These are phyloP conservation scores for Pichia sp. DNA, from an alignment of 1,139 yeast species.

Conservation along the genomic window DNA sequence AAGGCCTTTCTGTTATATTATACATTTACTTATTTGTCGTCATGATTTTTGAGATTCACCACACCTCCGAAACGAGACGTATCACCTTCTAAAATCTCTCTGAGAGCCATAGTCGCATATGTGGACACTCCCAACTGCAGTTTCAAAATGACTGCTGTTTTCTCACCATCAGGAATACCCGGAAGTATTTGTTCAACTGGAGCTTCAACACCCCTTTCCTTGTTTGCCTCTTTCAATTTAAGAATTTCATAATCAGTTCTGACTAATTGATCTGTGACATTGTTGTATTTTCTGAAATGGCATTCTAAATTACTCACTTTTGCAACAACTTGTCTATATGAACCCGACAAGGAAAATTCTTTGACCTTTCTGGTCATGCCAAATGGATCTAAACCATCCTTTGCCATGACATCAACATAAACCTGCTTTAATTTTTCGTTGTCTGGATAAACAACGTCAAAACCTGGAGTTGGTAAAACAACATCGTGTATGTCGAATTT, in stretches of 20 bases:
- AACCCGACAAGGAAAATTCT: slow-evolving; percentile 88
- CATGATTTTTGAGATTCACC: slow-evolving; percentile 11
- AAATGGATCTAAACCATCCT: slow-evolving; percentile 76
- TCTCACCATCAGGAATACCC: slow-evolving; percentile 36
- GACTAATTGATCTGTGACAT: slow-evolving; percentile 61
- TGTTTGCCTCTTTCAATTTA: slow-evolving; percentile 25
- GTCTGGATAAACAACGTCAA: slow-evolving; percentile 74
- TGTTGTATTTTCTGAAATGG: slow-evolving; percentile 51
- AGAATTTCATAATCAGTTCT: slow-evolving; percentile 76
- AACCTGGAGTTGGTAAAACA: slow-evolving; percentile 93
- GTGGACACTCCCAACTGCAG: slow-evolving; percentile 81
- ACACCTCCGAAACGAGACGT: slow-evolving; percentile 22
- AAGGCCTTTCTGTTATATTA: no score
- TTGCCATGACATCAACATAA: slow-evolving; percentile 67
- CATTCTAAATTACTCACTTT: slow-evolving; percentile 62
- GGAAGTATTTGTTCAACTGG: slow-evolving; percentile 29
- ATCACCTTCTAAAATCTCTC: slow-evolving; percentile 50
- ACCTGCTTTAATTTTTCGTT: slow-evolving; percentile 52
- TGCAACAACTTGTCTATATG: slow-evolving; percentile 71
- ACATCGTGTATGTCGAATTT: slow-evolving; percentile 70
- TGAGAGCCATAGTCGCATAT: slow-evolving; percentile 95
- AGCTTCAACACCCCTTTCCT: slow-evolving; percentile 12
- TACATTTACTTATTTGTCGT: no score
- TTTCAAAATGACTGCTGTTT: slow-evolving; percentile 64
- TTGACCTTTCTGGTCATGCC: slow-evolving; percentile 77